Evolutionary conservation across 2,329 filamentous ascomycete species (phyloP).

Genomic region (Ploettnerulaceae sp.): DNA sequence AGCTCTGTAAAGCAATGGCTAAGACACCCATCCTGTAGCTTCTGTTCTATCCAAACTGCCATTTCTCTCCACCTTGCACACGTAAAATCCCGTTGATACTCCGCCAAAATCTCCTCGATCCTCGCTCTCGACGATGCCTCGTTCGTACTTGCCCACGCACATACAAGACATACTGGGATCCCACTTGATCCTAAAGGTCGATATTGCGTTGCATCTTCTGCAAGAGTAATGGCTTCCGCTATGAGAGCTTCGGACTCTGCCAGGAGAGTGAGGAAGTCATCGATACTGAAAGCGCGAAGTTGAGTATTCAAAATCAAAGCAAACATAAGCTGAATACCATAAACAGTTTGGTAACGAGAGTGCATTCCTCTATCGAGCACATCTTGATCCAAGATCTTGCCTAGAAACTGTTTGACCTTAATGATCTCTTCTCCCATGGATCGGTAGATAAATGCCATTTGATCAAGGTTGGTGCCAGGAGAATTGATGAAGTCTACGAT

Average conservation of each 20-base stretch:
- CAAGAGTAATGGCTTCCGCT: background rate
- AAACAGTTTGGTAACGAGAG: constrained; percentile 2
- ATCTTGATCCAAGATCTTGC: background rate
- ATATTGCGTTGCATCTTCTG: background rate
- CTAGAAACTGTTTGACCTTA: background rate
- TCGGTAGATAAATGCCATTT: background rate
- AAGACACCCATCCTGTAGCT: background rate
- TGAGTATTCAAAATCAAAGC: constrained; percentile 3
- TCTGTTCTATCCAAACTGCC: background rate
- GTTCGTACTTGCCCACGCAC: background rate
- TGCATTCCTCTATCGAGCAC: background rate
- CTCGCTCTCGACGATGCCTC: background rate
- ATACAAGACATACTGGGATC: background rate
- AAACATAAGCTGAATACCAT: background rate
- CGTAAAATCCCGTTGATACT: constrained; percentile 1
- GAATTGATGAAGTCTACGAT: background rate
- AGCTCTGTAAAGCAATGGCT: background rate
- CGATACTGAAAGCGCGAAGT: background rate
- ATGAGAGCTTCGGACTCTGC: background rate
- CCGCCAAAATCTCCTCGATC: background rate
- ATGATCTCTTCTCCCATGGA: background rate
- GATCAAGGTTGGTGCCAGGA: background rate
- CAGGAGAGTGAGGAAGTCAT: background rate
- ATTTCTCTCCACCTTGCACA: background rate
- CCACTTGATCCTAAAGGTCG: constrained; percentile 3